Percentiles rank a stretch among this genome's conserved stretches.
These are phyloP conservation scores for Diaporthe citrichinensis DNA, from an alignment of 2,329 filamentous ascomycete species.

Conservation along the genomic window DNA sequence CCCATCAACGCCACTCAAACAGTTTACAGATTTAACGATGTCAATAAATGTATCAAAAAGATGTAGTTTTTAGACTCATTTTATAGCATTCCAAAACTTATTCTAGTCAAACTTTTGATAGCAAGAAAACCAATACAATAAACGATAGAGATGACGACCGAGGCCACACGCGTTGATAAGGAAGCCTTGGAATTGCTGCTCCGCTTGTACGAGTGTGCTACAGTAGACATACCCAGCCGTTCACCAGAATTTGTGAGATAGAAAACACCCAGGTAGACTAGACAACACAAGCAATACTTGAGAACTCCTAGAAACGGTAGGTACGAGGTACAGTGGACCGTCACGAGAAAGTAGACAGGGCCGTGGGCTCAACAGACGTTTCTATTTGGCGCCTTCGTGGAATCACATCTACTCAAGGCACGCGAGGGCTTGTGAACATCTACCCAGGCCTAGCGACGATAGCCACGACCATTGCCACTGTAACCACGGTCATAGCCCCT, in stretches of 20 bases:
- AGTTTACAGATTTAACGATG: no score
- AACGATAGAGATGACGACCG: no score
- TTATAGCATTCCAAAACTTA: not conserved
- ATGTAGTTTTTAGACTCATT: not conserved
- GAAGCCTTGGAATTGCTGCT: no score
- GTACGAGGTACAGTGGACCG: not conserved
- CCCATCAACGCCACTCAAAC: not conserved
- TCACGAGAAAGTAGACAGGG: not conserved
- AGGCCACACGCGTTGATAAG: not conserved
- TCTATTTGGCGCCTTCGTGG: not conserved
- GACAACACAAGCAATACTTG: no score
- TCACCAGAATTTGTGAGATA: not conserved
- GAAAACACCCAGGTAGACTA: not conserved
- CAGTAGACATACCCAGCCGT: not conserved
- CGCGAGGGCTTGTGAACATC: not conserved
- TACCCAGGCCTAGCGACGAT: conserved; percentile 34
- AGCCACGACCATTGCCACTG: conserved; percentile 37
- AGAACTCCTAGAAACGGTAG: not conserved
- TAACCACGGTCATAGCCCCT: conserved; percentile 36
- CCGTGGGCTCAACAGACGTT: not conserved
- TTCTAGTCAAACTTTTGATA: not conserved
- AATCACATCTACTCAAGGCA: not conserved
- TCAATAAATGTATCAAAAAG: no score
- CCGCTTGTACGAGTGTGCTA: no score
- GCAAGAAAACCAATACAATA: not conserved